Evolutionary conservation across 495 filamentous ascomycete genomes (phyloP), one percentile per base, ranked within the genome.

Genomic region (Lentithecium fluviatile): DNA sequence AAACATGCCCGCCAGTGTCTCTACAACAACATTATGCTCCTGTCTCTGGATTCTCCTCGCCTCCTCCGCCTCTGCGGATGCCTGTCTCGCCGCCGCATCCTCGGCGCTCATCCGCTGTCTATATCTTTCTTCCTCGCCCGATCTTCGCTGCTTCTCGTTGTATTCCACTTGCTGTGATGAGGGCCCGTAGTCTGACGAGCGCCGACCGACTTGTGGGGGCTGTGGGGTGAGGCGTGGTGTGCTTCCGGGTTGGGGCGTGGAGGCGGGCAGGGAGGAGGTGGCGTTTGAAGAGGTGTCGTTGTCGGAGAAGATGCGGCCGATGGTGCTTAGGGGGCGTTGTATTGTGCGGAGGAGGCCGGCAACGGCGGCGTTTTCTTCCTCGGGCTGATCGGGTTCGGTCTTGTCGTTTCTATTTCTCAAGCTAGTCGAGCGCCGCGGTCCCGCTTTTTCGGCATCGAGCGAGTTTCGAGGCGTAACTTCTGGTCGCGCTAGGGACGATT

Each of bases 301-400:
- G 48, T 98, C 94, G 1, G 89, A 90, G 76, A 99, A 97, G 36
- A 99, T 97, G 53, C 91, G 86, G n/a, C 95, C 94, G 69, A 99
- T 95, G 15, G 91, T 94, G 42, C 89, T 90, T 38, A 99, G 77
- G 0, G 94, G 95, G 55, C 82, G 86, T 71, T 97, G 92, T 52
- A 99, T 97, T 0, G 92, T 91, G 46, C 91, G 85, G 15, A 99
- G 77, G 11, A 99, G 76, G 2, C 94, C 92, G 21, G 87, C 85
- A 34, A 96, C 91, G 37, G 94, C 90, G 0, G 86, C 87, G 15
- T 82, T 82, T 65, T 95, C 86, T 65, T 88, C 83, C 24, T 65
- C 67, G 2, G 45, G 36, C 15, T 52, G 29, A 7, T 57, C 58
- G 24, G 7, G 83, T 21, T 82, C 83, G 43, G 72, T 74, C 15